Evolutionary conservation across 2,329 filamentous ascomycete genomes (phyloP).

Genomic region (Phaeosphaeriaceae sp.): DNA sequence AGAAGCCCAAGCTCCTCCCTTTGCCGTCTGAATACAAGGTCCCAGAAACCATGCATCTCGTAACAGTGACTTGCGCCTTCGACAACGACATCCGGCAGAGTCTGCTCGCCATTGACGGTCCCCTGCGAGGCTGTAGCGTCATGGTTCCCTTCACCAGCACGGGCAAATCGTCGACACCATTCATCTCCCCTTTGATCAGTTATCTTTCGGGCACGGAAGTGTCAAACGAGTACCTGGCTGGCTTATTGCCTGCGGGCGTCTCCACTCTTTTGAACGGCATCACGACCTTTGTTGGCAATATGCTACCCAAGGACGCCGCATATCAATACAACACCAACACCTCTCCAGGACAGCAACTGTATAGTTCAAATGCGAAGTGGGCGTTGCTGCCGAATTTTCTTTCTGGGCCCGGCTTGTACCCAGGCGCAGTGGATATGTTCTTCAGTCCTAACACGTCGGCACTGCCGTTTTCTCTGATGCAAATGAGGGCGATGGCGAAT

Average conservation of each 20-base stretch:
- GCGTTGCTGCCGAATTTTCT: not conserved
- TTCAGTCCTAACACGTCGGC: constrained; percentile 9
- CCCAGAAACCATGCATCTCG: not conserved
- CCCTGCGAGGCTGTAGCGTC: not conserved
- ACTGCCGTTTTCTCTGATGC: constrained; percentile 4
- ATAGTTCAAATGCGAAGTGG: not conserved
- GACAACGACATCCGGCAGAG: not conserved
- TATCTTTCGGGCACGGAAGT: not conserved
- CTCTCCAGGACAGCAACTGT: not conserved
- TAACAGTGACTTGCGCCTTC: not conserved
- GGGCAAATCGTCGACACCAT: not conserved
- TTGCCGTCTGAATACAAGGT: not conserved
- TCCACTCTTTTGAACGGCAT: not conserved
- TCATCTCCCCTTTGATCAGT: not conserved
- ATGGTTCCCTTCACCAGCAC: not conserved
- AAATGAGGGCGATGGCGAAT: constrained; percentile 14
- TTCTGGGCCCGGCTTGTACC: constrained; percentile 1
- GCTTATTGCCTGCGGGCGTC: not conserved
- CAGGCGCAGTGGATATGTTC: constrained; percentile 14
- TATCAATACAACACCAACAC: not conserved
- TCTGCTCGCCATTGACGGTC: not conserved
- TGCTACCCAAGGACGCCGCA: not conserved
- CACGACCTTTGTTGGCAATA: not conserved
- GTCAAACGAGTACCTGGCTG: not conserved
- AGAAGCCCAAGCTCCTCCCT: constrained; percentile 7